Conservation (phyloP, 345 rosid species). For the Trapa incisa region DNA sequence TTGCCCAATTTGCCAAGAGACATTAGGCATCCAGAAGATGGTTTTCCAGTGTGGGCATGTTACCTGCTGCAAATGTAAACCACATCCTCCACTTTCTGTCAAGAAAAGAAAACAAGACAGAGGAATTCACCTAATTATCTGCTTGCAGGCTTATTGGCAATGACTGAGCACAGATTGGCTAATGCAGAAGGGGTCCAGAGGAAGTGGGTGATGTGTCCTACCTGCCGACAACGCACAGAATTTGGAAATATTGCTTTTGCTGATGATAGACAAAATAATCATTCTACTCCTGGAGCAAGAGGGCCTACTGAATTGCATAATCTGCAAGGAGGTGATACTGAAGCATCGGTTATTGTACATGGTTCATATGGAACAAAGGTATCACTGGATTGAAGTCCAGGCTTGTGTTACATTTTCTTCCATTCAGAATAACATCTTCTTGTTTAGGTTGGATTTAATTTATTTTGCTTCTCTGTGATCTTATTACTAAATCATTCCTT, state of each 20-base stretch:
- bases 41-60: slow-evolving; percentile 90
- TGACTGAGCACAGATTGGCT: slow-evolving; percentile 51
- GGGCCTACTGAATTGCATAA: slow-evolving; percentile 3
- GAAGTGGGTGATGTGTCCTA: slow-evolving; percentile 91
- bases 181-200: slow-evolving; percentile 29
- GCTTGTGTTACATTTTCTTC: not conserved
- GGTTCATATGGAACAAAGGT: slow-evolving; percentile 99
- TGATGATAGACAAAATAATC: slow-evolving; percentile 43
- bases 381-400: not conserved
- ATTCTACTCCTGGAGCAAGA: slow-evolving; percentile 15
- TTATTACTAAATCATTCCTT: slow-evolving; percentile 8
- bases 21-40: slow-evolving; percentile 66
- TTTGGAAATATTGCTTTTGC: slow-evolving; percentile 69
- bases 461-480: not conserved
- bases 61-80: slow-evolving; percentile 87
- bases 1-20: slow-evolving; percentile 89
- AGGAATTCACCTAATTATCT: not conserved
- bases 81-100: not conserved
- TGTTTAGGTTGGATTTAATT: not conserved
- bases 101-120: not conserved
- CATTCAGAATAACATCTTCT: not conserved
- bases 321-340: slow-evolving; percentile 38
- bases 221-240: slow-evolving; percentile 84
- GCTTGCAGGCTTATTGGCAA: slow-evolving; percentile 53
- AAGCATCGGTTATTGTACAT: slow-evolving; percentile 51